A percentile compares a stretch with the other conserved stretches of the same genome.
phyloP scores from a whole-genome alignment of 345 rosid genomes.

The Microcos paniculata region DNA sequence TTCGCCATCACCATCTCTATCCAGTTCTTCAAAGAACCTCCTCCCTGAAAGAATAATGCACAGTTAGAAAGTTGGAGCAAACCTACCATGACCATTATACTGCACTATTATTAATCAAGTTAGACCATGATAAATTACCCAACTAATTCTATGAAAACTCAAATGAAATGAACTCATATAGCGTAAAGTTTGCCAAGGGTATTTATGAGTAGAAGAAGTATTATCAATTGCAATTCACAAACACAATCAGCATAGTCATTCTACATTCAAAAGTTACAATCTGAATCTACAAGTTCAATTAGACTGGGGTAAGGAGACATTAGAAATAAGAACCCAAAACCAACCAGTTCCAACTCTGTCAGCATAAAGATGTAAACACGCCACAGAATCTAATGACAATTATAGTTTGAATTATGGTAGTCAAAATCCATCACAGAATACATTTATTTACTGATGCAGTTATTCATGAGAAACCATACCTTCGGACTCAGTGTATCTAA shows the following conservation, averaged over 20 bases:
- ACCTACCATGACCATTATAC: not conserved
- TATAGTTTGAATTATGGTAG: not conserved
- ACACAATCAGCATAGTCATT: not conserved
- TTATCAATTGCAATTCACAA: not conserved
- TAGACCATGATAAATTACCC: not conserved
- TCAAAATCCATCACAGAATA: not conserved
- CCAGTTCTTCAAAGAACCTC: conserved; percentile 96
- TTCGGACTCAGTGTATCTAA: conserved; percentile 96
- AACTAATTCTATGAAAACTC: conserved; percentile 6
- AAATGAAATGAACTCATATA: not conserved
- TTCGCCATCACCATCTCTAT: conserved; percentile 96
- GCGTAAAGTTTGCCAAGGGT: not conserved
- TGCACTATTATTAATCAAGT: not conserved
- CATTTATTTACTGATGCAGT: not conserved
- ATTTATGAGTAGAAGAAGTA: not conserved
- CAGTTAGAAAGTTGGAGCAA: not conserved
- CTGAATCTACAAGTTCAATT: not conserved
- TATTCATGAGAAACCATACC: conserved; percentile 48
- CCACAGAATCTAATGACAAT: not conserved
- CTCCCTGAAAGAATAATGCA: conserved; percentile 48
- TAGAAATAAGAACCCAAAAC: not conserved
- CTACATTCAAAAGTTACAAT: not conserved
- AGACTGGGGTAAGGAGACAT: not conserved
- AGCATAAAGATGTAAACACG: not conserved
- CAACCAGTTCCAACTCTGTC: not conserved